Percentiles rank a stretch among this genome's conserved stretches.
phyloP scores from a whole-genome alignment of 495 filamentous ascomycete species.

The Amniculicola lignicola region DNA sequence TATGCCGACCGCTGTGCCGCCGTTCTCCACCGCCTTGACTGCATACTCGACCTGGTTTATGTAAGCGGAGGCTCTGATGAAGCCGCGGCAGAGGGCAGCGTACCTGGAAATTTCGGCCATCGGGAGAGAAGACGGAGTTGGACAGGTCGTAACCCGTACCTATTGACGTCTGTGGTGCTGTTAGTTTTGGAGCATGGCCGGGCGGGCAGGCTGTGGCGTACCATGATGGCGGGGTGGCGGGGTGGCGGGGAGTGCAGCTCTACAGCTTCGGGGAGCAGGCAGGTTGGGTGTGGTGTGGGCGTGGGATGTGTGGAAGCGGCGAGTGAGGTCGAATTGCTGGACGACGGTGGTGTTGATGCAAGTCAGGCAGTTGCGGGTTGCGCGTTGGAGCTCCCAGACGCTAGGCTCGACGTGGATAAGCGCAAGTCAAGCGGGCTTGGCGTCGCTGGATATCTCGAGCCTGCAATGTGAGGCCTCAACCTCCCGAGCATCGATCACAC shows the following conservation, averaged over 20 bases:
- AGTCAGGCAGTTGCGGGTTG: constrained; percentile 11
- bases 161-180: constrained; percentile 78
- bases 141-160: constrained; percentile 98
- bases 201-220: constrained; percentile 2
- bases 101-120: constrained; percentile 96
- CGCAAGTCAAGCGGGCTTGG: too few species aligned
- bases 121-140: constrained; percentile 98
- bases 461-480: too few species aligned
- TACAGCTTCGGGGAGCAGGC: not conserved
- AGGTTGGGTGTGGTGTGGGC: not conserved
- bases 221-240: constrained; percentile 27
- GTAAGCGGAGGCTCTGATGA: not conserved
- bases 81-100: not conserved
- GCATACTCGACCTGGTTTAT: constrained; percentile 86
- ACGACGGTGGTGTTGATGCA: constrained; percentile 13
- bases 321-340: not conserved
- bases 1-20: constrained; percentile 93
- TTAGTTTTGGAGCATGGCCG: constrained; percentile 17
- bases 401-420: not conserved
- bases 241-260: not conserved
- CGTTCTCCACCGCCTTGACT: constrained; percentile 97
- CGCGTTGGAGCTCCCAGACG: constrained; percentile 7
- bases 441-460: too few species aligned
- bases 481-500: too few species aligned
- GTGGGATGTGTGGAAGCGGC: not conserved